Evolutionary conservation across 1,284 basidiomycete species (phyloP).

Genomic region (Schizophyllum amplum): DNA sequence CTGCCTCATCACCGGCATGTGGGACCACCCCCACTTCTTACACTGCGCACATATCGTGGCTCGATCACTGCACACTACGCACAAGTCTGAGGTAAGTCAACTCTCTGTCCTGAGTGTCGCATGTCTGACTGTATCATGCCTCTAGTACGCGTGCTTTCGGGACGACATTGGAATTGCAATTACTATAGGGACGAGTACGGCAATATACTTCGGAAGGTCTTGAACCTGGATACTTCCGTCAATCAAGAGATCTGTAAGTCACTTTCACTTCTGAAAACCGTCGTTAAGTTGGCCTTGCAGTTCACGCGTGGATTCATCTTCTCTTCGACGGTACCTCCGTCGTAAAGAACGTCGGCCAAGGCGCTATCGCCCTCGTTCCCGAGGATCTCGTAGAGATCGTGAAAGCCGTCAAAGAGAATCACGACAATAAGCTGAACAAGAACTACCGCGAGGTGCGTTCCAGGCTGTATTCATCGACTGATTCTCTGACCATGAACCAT

Average conservation of each 20-base stretch:
- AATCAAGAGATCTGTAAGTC: neutral
- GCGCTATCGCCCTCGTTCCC: neutral
- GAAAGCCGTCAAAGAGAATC: neutral
- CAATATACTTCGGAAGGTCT: neutral
- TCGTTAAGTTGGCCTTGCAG: neutral
- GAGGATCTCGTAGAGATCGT: neutral
- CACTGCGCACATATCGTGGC: neutral
- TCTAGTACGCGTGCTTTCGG: neutral
- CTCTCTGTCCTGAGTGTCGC: too few species aligned
- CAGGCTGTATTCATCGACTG: neutral
- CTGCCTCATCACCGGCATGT: neutral
- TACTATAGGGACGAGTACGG: neutral
- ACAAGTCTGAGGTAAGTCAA: neutral
- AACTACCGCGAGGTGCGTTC: neutral
- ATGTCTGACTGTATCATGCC: too few species aligned
- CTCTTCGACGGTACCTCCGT: neutral
- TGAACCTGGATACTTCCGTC: neutral
- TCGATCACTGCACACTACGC: neutral
- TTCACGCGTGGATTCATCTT: neutral
- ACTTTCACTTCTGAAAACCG: neutral
- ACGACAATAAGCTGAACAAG: neutral
- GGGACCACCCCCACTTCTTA: neutral
- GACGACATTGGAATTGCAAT: neutral
- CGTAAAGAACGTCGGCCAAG: neutral
- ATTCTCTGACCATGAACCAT: neutral